Evolutionary conservation across 768 basidiomycete genomes (phyloP), one percentile per base, ranked within the genome.

Genomic region (Exsudoporus frostii): DNA sequence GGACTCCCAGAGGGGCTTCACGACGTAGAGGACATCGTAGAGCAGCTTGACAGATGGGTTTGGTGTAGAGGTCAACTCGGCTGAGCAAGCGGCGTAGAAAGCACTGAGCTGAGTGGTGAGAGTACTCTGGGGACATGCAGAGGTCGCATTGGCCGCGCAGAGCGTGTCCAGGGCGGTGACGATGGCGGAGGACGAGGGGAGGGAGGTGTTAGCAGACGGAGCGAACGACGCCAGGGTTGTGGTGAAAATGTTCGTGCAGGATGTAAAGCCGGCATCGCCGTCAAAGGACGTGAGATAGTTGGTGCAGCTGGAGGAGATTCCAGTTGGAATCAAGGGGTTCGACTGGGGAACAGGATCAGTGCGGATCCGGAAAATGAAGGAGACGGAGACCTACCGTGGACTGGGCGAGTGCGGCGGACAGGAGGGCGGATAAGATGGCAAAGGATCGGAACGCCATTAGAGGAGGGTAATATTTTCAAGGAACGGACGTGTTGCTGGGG

Each of bases 21-120:
- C 57, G 53, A 78, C 58, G 74, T 92, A 99, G 27, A 98, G 73
- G 29, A 83, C 74, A 66, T 98, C 95, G 73, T 98, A 99, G 2
- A 80, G 71, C 25, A 70, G 61, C 67, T 82, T 67, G 42, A 97
- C 88, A 24, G 75, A 66, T 1, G 41, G 1, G 57, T 79, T 80
- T 43, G 73, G 65, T 44, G 51, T 64, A 10, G 78, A 72, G 4
- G 81, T 82, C 60, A 99, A 74, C 74, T 98, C 96, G 19, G 64
- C 52, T 1, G 73, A 52, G 77, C 96, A 99, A 11, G 79, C 76
- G 9, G 79, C 62, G 69, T 85, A 85, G 73, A 98, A 97, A 8
- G 74, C 52, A 48, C 81, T 72, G 49, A 98, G 82, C 60, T 82
- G 76, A 38, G 73, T 54, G 50, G 86, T 80, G 64, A 98, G 68